Conservation (phyloP, 2,329 filamentous ascomycete species). For the Reticulascus tulasneorum region DNA sequence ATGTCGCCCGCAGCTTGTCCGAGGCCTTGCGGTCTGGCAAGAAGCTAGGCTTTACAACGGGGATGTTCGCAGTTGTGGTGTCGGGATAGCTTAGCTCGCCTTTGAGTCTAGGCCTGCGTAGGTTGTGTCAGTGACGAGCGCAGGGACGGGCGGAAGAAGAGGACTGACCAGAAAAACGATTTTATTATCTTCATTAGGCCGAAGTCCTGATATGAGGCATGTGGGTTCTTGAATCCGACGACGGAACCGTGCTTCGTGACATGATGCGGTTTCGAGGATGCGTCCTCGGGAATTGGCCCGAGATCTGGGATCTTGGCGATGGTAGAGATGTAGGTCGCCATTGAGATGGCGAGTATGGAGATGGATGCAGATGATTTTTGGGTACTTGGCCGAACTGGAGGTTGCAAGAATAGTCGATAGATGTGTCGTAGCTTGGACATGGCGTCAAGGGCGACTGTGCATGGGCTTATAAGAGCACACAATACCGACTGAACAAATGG, state of each 20-base stretch:
- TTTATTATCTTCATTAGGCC: conserved; percentile 19
- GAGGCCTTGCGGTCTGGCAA: conserved; percentile 54
- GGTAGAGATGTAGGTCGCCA: conserved; percentile 18
- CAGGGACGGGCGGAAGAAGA: not conserved
- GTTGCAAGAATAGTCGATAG: conserved; percentile 5
- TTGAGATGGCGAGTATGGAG: conserved; percentile 13
- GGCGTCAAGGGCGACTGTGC: not conserved
- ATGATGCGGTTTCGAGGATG: conserved; percentile 44
- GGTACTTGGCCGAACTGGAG: conserved; percentile 3
- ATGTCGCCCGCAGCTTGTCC: conserved; percentile 72
- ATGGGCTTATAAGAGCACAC: not conserved
- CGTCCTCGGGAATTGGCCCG: conserved; percentile 35
- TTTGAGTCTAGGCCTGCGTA: conserved; percentile 31
- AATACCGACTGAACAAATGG: not conserved
- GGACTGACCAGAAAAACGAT: conserved; percentile 32
- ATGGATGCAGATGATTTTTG: conserved; percentile 8
- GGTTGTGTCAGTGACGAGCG: not conserved
- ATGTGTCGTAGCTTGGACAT: conserved; percentile 10
- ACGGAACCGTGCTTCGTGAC: conserved; percentile 35
- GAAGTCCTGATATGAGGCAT: conserved; percentile 38
- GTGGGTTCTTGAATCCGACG: conserved; percentile 46
- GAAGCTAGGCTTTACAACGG: conserved; percentile 65
- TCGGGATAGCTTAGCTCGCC: conserved; percentile 48
- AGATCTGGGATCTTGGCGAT: conserved; percentile 31
- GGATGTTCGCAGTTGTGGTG: conserved; percentile 61